Conservation (phyloP, 441 rosid species). For the Caryocar brasiliense region DNA sequence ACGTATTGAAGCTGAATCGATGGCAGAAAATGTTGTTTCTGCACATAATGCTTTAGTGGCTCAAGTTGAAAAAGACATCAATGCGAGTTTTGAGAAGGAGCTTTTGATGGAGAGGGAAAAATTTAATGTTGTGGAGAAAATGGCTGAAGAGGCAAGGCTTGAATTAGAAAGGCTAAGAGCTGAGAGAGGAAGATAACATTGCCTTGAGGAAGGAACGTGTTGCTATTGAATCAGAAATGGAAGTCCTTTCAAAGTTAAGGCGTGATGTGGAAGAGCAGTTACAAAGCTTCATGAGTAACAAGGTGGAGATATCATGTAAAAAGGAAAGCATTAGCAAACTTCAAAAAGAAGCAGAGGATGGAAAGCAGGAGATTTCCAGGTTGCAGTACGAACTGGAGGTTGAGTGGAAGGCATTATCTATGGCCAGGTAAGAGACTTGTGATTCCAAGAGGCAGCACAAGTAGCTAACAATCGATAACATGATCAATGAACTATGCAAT, state of each 20-base stretch:
- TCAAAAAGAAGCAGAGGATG: slow-evolving; percentile 54
- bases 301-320: slow-evolving; percentile 70
- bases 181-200: slow-evolving; percentile 55
- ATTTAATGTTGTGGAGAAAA: slow-evolving; percentile 57
- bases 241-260: slow-evolving; percentile 55
- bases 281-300: slow-evolving; percentile 52
- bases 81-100: slow-evolving; percentile 68
- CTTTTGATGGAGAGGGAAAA: slow-evolving; percentile 64
- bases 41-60: slow-evolving; percentile 71
- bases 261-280: slow-evolving; percentile 71
- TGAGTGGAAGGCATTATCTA: slow-evolving; percentile 73
- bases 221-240: slow-evolving; percentile 76
- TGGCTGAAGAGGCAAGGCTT: slow-evolving; percentile 78
- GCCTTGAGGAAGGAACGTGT: slow-evolving; percentile 61
- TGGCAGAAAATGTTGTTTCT: slow-evolving; percentile 85
- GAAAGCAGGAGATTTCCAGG: slow-evolving; percentile 60
- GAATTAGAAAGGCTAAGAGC: slow-evolving; percentile 60
- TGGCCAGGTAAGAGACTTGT: slow-evolving; percentile 86
- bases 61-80: slow-evolving; percentile 71
- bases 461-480: too few species aligned
- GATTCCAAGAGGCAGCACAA: too few species aligned
- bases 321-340: slow-evolving; percentile 62
- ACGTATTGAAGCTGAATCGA: slow-evolving; percentile 83
- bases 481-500: too few species aligned
- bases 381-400: slow-evolving; percentile 75